Conservation (phyloP, 352 stramenopile species). For the Blastocystis sp. region DNA sequence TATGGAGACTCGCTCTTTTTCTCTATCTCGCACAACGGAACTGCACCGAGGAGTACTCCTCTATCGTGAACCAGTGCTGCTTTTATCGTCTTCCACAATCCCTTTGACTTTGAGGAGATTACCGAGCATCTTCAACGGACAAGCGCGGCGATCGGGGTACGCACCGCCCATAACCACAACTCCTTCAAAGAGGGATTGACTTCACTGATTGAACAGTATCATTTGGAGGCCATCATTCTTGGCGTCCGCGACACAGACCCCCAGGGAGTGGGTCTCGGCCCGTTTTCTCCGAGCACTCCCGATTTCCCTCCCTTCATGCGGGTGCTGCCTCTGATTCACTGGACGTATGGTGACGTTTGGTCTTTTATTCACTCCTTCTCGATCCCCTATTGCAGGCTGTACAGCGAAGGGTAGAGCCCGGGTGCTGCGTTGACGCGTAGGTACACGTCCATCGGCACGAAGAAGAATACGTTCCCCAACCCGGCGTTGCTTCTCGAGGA, state of each 20-base stretch:
- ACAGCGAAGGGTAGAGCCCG: constrained; percentile 15
- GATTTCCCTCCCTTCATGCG: constrained; percentile 65
- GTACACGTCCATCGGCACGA: constrained; percentile 56
- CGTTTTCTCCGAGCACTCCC: constrained; percentile 23
- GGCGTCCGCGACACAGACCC: constrained; percentile 40
- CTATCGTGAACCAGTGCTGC: constrained; percentile 22
- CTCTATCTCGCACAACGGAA: constrained; percentile 31
- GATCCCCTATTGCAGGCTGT: constrained; percentile 65
- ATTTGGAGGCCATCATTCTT: constrained; percentile 25
- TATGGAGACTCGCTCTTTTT: constrained; percentile 43
- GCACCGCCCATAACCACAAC: background rate
- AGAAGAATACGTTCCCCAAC: constrained; percentile 52
- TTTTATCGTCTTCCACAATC: constrained; percentile 60
- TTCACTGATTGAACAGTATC: constrained; percentile 12
- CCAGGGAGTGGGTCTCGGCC: constrained; percentile 7
- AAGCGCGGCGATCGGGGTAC: constrained; percentile 19
- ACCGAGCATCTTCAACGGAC: constrained; percentile 3
- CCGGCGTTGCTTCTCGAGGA: background rate
- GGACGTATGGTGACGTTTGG: constrained; percentile 67
- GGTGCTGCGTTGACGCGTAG: background rate
- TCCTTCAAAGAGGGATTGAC: constrained; percentile 58
- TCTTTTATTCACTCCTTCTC: constrained; percentile 34
- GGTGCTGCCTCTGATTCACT: constrained; percentile 40
- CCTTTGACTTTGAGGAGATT: constrained; percentile 62
- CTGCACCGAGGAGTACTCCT: constrained; percentile 11